phyloP scores from a whole-genome alignment of 768 basidiomycete species.

The Termitomyces sp. region DNA sequence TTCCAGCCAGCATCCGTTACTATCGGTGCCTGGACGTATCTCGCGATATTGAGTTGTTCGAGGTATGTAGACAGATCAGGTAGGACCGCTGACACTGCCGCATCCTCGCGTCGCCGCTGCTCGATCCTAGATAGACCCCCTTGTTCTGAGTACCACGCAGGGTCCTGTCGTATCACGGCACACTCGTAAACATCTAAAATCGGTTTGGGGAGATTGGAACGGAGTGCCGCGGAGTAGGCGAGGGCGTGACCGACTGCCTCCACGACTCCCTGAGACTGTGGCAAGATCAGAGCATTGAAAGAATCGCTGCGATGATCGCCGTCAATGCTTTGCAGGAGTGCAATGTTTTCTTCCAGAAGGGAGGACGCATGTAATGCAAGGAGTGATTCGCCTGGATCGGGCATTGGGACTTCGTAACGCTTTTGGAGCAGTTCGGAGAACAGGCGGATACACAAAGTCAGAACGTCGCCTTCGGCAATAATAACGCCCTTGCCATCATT shows the following conservation, averaged over 20 bases:
- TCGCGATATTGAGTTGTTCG: slow-evolving; percentile 37
- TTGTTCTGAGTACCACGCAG: slow-evolving; percentile 56
- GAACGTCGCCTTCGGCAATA: slow-evolving; percentile 51
- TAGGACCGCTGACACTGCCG: slow-evolving; percentile 37
- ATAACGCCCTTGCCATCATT: slow-evolving; percentile 52
- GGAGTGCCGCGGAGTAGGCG: slow-evolving; percentile 49
- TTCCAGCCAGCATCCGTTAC: slow-evolving; percentile 47
- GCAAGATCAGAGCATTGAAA: slow-evolving; percentile 50
- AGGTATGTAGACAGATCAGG: slow-evolving; percentile 36
- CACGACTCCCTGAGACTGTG: slow-evolving; percentile 44
- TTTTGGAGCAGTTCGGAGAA: slow-evolving; percentile 54
- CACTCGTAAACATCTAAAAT: slow-evolving; percentile 54
- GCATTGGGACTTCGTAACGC: slow-evolving; percentile 46
- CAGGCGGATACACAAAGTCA: slow-evolving; percentile 48
- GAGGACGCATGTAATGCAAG: slow-evolving; percentile 45
- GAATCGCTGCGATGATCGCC: slow-evolving; percentile 43
- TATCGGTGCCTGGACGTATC: slow-evolving; percentile 48
- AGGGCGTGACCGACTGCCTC: slow-evolving; percentile 62
- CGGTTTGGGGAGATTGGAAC: slow-evolving; percentile 35
- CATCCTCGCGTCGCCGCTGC: slow-evolving; percentile 43
- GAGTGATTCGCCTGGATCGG: slow-evolving; percentile 42
- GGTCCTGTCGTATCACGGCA: slow-evolving; percentile 44
- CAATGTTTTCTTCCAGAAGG: slow-evolving; percentile 40
- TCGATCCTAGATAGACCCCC: slow-evolving; percentile 39
- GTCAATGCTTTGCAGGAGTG: slow-evolving; percentile 28